Conservation (phyloP, 805 yeast genomes). For the Saturnispora sekii region DNA sequence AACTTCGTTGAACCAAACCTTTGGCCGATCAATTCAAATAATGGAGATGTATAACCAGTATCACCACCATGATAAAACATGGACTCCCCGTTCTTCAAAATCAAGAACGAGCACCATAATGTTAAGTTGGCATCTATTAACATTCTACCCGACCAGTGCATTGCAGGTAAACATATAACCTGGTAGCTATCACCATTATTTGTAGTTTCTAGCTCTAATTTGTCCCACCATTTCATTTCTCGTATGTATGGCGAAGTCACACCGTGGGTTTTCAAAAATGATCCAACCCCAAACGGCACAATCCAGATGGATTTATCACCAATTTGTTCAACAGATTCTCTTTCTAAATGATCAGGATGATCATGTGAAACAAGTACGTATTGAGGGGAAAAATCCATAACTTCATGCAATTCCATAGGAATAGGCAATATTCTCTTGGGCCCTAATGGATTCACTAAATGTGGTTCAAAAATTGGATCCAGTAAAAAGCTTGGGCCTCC, state of each 20-base stretch:
- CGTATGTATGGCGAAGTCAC: conserved; percentile 39
- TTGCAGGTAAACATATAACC: conserved; percentile 83
- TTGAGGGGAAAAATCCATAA: conserved; percentile 48
- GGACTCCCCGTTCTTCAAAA: conserved; percentile 58
- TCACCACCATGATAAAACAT: conserved; percentile 89
- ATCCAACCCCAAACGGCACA: conserved; percentile 73
- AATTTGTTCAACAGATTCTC: conserved; percentile 41
- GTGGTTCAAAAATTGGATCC: conserved; percentile 72
- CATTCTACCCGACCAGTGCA: conserved; percentile 94
- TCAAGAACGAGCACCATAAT: conserved; percentile 81
- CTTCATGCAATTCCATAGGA: conserved; percentile 54
- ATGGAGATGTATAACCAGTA: conserved; percentile 74
- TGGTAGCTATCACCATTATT: conserved; percentile 46
- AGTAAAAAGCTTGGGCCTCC: conserved; percentile 48
- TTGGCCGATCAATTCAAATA: conserved; percentile 57
- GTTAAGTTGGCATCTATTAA: conserved; percentile 72
- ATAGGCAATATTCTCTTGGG: conserved; percentile 78
- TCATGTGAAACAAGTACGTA: conserved; percentile 81
- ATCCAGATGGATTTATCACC: conserved; percentile 68
- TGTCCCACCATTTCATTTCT: conserved; percentile 94
- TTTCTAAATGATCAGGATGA: conserved; percentile 91
- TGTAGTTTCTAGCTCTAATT: conserved; percentile 24
- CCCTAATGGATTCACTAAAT: conserved; percentile 57
- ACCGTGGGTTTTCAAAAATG: conserved; percentile 48
- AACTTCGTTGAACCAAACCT: conserved; percentile 55